phyloP scores from a whole-genome alignment of 192 early-diverging fungal genomes.

The Coemansia sp. region DNA sequence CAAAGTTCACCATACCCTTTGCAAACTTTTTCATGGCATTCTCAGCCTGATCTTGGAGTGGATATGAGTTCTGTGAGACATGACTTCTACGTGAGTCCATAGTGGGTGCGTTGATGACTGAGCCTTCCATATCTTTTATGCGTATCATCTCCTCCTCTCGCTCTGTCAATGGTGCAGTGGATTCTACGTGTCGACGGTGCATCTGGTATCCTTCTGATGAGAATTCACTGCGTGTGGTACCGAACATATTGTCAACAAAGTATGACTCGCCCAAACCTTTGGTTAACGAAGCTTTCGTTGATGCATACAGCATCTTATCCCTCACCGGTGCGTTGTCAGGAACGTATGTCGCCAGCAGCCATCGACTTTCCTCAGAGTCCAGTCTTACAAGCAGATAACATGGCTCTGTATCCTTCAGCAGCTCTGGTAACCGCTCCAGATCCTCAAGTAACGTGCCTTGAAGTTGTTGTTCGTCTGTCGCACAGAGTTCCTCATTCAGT shows the following conservation, averaged over 20 bases:
- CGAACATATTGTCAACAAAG: constrained; percentile 83
- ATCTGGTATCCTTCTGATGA: constrained; percentile 25
- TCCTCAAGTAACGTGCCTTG: constrained; percentile 57
- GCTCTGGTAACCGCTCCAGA: constrained; percentile 50
- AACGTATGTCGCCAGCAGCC: constrained; percentile 78
- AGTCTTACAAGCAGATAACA: constrained; percentile 66
- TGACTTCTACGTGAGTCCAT: constrained; percentile 62
- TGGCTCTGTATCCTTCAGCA: constrained; percentile 60
- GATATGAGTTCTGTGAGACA: constrained; percentile 64
- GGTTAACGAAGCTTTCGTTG: constrained; percentile 73
- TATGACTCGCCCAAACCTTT: constrained; percentile 78
- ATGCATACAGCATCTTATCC: constrained; percentile 94
- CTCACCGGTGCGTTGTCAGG: constrained; percentile 80
- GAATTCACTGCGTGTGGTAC: constrained; percentile 55
- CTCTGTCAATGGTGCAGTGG: constrained; percentile 79
- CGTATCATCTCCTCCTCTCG: constrained; percentile 77
- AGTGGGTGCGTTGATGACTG: constrained; percentile 9
- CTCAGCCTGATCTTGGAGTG: constrained; percentile 60
- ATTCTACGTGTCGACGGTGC: constrained; percentile 44
- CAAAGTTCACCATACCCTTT: constrained; percentile 60
- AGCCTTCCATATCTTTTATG: constrained; percentile 32
- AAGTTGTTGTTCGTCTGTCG: constrained; percentile 29
- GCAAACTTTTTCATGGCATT: constrained; percentile 61
- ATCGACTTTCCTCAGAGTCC: constrained; percentile 58
- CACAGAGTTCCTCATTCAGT: constrained; percentile 51